phyloP scores from a whole-genome alignment of 805 yeast species.

The Phaffomyces opuntiae region DNA sequence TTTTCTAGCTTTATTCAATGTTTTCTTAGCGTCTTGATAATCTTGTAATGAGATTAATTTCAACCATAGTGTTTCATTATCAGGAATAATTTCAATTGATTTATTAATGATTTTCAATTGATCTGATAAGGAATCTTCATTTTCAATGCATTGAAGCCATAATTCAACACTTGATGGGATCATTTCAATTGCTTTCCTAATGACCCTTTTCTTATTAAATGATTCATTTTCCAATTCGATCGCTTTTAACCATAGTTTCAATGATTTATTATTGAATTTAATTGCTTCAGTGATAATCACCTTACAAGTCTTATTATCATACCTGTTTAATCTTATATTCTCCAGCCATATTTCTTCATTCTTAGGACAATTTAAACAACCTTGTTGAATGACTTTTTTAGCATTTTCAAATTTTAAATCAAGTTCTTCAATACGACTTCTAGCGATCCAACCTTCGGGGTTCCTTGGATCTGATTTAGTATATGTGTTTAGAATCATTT shows the following conservation, averaged over 20 bases:
- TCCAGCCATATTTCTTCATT: slow-evolving; percentile 81
- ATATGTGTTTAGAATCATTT: slow-evolving; percentile 58
- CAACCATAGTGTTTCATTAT: slow-evolving; percentile 60
- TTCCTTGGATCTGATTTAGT: slow-evolving; percentile 66
- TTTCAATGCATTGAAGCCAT: slow-evolving; percentile 63
- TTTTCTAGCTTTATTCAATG: slow-evolving; percentile 57
- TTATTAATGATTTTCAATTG: slow-evolving; percentile 24
- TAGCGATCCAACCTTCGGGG: slow-evolving; percentile 79
- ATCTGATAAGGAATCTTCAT: slow-evolving; percentile 35
- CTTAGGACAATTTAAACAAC: slow-evolving; percentile 60
- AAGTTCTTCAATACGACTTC: slow-evolving; percentile 70
- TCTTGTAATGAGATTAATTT: slow-evolving; percentile 39
- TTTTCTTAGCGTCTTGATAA: slow-evolving; percentile 42
- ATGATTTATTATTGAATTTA: slow-evolving; percentile 44
- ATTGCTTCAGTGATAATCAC: slow-evolving; percentile 62
- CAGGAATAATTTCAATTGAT: slow-evolving; percentile 65
- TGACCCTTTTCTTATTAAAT: slow-evolving; percentile 44
- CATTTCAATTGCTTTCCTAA: slow-evolving; percentile 65
- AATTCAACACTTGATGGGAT: slow-evolving; percentile 49
- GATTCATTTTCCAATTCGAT: slow-evolving; percentile 54
- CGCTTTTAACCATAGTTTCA: slow-evolving; percentile 69
- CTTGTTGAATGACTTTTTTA: slow-evolving; percentile 56
- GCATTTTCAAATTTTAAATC: slow-evolving; percentile 54
- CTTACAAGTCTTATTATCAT: slow-evolving; percentile 40
- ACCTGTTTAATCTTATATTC: slow-evolving; percentile 52